A percentile compares a stretch with the other conserved stretches of the same genome.
Evolutionary conservation across 768 basidiomycete species (phyloP).

Genomic region (Leccinum aurantiacum): DNA sequence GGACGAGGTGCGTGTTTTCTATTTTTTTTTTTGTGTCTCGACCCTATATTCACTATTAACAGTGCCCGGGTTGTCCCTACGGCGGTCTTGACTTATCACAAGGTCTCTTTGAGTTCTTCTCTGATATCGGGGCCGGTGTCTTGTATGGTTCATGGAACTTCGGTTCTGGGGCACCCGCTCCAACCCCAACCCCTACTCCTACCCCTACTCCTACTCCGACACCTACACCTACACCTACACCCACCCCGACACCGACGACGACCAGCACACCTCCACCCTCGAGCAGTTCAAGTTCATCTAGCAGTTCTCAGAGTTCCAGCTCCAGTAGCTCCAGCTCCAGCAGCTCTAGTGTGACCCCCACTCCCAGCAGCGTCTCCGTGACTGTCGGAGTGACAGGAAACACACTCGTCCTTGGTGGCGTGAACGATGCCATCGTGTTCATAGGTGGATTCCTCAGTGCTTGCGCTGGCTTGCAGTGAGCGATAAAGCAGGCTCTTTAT

Average conservation of each 20-base stretch:
- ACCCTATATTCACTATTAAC: neutral
- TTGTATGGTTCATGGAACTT: constrained; percentile 61
- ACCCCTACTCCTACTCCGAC: constrained; percentile 23
- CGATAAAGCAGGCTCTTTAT: constrained; percentile 11
- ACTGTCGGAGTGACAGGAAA: constrained; percentile 13
- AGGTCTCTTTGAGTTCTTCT: constrained; percentile 67
- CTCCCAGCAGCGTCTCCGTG: constrained; percentile 13
- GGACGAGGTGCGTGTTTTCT: constrained; percentile 49
- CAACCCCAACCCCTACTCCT: constrained; percentile 23
- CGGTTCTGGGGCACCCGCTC: constrained; percentile 22
- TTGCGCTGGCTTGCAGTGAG: constrained; percentile 11
- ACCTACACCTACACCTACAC: constrained; percentile 17
- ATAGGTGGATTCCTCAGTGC: constrained; percentile 20
- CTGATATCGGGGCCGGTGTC: constrained; percentile 46
- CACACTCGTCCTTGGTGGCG: constrained; percentile 13
- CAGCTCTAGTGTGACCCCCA: constrained; percentile 25
- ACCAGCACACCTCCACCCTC: constrained; percentile 18
- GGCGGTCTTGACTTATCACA: constrained; percentile 67
- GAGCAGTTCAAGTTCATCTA: constrained; percentile 13
- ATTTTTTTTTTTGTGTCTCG: neutral
- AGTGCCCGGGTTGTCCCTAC: constrained; percentile 69
- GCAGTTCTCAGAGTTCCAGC: constrained; percentile 16
- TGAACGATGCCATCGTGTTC: constrained; percentile 20
- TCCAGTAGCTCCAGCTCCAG: constrained; percentile 10
- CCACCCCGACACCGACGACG: constrained; percentile 15